Evolutionary conservation across 805 yeast genomes (phyloP).

Genomic region (Lipomyces chichibuensis): DNA sequence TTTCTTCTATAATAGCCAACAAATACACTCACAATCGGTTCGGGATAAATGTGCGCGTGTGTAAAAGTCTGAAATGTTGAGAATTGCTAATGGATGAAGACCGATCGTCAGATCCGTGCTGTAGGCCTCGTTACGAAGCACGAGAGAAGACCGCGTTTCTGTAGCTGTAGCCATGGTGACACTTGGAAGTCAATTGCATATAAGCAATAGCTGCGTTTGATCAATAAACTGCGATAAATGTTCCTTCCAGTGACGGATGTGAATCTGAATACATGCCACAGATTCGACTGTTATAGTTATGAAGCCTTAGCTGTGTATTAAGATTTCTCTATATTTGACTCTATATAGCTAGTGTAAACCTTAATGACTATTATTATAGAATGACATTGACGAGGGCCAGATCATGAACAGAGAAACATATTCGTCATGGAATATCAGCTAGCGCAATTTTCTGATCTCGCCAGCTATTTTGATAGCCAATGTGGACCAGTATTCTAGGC

Average conservation of each 20-base stretch:
- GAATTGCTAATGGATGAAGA: constrained; percentile 45
- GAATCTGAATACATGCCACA: not conserved
- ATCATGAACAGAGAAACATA: no score
- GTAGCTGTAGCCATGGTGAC: not conserved
- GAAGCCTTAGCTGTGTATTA: no score
- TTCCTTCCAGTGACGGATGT: not conserved
- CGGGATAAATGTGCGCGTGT: constrained; percentile 38
- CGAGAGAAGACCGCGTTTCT: constrained; percentile 13
- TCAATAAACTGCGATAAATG: not conserved
- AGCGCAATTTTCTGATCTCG: not conserved
- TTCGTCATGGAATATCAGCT: not conserved
- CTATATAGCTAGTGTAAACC: not conserved
- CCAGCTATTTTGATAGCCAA: not conserved
- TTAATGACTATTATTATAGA: no score
- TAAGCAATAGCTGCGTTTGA: not conserved
- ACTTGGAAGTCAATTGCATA: not conserved
- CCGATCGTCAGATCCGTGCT: constrained; percentile 31
- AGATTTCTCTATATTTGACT: no score
- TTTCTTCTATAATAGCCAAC: not conserved
- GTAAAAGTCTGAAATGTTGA: constrained; percentile 45
- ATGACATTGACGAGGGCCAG: no score
- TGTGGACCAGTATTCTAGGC: not conserved
- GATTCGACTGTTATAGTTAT: not conserved
- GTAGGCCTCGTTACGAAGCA: constrained; percentile 10
- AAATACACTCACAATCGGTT: constrained; percentile 30